Evolutionary conservation across 192 early-diverging fungal genomes (phyloP).

Genomic region (Lobosporangium transversale): DNA sequence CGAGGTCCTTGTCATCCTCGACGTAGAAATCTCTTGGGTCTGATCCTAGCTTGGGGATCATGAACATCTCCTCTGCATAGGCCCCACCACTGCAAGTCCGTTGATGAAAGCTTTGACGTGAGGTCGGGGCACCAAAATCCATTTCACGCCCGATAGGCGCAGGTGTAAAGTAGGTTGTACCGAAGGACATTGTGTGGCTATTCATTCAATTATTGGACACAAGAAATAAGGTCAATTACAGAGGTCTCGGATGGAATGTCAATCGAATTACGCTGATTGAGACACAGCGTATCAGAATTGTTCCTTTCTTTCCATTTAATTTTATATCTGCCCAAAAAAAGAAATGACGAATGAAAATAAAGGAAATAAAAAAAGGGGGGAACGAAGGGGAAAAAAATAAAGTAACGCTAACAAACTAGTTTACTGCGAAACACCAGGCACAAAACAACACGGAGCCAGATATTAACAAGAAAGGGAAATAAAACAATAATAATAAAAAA

Average conservation of each 20-base stretch:
- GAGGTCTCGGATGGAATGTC: background rate
- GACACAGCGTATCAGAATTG: constrained; percentile 5
- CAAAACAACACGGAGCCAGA: constrained; percentile 4
- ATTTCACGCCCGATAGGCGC: constrained; percentile 24
- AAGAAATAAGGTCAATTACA: constrained; percentile 1
- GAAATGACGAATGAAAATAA: background rate
- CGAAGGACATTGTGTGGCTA: constrained; percentile 28
- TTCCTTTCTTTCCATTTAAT: background rate
- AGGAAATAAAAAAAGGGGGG: background rate
- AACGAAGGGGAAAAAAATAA: background rate
- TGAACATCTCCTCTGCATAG: constrained; percentile 40
- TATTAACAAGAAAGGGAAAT: too few relatives aligned
- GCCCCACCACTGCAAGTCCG: constrained; percentile 22
- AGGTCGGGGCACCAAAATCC: constrained; percentile 14
- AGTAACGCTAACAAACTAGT: background rate
- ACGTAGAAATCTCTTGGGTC: constrained; percentile 45
- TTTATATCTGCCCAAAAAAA: background rate
- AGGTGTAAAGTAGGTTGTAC: constrained; percentile 40
- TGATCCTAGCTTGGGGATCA: constrained; percentile 38
- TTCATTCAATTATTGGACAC: background rate
- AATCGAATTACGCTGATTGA: background rate
- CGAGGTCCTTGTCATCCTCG: constrained; percentile 36
- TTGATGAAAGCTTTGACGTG: constrained; percentile 24
- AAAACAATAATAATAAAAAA: background rate
- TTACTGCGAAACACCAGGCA: background rate